These are phyloP conservation scores for Rostrohypoxylon terebratum DNA, from an alignment of 495 filamentous ascomycete genomes.

Conservation along the genomic window DNA sequence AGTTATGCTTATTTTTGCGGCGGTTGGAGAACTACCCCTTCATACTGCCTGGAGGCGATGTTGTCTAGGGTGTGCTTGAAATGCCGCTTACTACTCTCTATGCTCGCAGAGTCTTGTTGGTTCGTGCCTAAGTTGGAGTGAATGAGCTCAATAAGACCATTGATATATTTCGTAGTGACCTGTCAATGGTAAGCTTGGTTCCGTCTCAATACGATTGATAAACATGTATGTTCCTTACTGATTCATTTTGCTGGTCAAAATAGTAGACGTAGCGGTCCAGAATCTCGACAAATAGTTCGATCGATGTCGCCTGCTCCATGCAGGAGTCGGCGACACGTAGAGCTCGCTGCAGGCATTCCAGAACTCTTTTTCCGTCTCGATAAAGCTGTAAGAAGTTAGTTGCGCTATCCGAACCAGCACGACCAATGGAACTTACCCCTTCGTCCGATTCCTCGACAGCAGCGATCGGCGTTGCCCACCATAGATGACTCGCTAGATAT, in stretches of 20 bases:
- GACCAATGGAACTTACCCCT: constrained; percentile 67
- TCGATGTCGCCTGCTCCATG: constrained; percentile 98
- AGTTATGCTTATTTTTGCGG: constrained; percentile 67
- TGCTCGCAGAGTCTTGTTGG: constrained; percentile 79
- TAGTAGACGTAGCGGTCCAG: constrained; percentile 98
- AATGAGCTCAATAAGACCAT: constrained; percentile 97
- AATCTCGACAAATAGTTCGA: constrained; percentile 98
- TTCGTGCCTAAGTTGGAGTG: constrained; percentile 89
- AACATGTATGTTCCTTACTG: constrained; percentile 65
- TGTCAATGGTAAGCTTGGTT: constrained; percentile 43
- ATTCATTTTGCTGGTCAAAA: constrained; percentile 98
- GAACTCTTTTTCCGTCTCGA: constrained; percentile 94
- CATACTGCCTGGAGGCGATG: constrained; percentile 89
- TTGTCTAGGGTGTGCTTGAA: constrained; percentile 95
- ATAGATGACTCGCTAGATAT: constrained; percentile 93
- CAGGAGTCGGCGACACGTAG: constrained; percentile 97
- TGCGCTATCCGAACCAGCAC: background rate
- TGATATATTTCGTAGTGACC: constrained; percentile 98
- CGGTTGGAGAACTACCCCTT: constrained; percentile 82
- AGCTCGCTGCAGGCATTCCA: constrained; percentile 95
- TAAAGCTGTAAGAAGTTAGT: constrained; percentile 73
- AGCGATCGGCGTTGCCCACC: constrained; percentile 94
- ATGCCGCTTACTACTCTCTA: constrained; percentile 89
- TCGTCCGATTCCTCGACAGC: constrained; percentile 85
- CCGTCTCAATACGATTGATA: background rate